Evolutionary conservation across 768 basidiomycete genomes (phyloP), one percentile per base, ranked within the genome.

Genomic region (Mycena capillaripes): DNA sequence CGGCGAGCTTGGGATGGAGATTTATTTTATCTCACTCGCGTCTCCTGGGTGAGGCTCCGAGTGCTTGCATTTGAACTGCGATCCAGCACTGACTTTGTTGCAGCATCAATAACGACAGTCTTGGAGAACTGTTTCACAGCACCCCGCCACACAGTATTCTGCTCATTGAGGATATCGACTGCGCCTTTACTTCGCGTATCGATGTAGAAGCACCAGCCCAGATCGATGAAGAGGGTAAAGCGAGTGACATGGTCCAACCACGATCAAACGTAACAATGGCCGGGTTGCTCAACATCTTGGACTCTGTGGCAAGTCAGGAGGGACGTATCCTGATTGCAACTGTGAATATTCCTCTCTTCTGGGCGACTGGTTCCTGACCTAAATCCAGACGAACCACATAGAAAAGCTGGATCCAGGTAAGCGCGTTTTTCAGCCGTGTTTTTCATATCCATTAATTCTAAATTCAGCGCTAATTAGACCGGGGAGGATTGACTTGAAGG

Each of bases 121-220:
- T 69, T 17, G 59, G 67, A 2, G 68, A 69, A 17, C 68, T 69
- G 17, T 69, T 69, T 27, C 48, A 69, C 48, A 61, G 46, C 60
- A 63, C 61, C 16, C 59, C 61, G 27, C 61, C 61, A 2, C 52
- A 64, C 44, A 63, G 69, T 27, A 70, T 70, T 25, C 38, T 70
- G 11, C 40, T 70, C 6, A 62, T 70, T 34, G 69, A 70, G 53
- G 69, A 70, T 34, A 62, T 70, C n/a, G 69, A 70, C 29, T 62
- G 59, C 12, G 69, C 69, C 34, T 62, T 70, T 27, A 60, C 59
- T 7, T 30, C 16, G 25, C 58, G 59, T 4, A 36, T 27, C 29
- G 30, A 63, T 21, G 14, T n/a, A 21, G 2, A 42, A 23, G 21
- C 34, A 6, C 29, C 36, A 57, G 0, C 25, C 56, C 21, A 53